A percentile compares a stretch with the other conserved stretches of the same genome.
These are phyloP conservation scores for Fusarium denticulatum DNA, from an alignment of 2,329 filamentous ascomycete species.

Conservation along the genomic window DNA sequence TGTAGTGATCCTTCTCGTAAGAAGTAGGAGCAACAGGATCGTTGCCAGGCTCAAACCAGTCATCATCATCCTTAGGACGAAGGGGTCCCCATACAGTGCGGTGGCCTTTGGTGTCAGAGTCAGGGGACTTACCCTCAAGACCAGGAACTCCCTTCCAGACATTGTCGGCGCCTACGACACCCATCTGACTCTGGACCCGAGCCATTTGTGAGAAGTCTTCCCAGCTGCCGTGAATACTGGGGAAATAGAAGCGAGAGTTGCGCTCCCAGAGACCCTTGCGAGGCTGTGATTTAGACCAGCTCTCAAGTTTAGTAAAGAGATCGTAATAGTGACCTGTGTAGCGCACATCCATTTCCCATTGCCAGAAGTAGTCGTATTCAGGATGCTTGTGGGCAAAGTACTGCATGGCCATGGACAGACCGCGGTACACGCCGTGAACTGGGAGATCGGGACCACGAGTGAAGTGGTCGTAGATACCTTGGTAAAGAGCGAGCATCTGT, in stretches of 20 bases:
- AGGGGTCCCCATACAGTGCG: conserved; percentile 85
- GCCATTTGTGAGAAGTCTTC: conserved; percentile 81
- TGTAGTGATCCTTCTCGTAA: conserved; percentile 82
- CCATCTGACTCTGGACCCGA: conserved; percentile 78
- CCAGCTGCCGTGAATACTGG: conserved; percentile 79
- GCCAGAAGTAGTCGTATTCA: conserved; percentile 92
- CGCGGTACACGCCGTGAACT: conserved; percentile 92
- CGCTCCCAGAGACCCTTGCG: conserved; percentile 85
- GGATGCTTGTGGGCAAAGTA: conserved; percentile 90
- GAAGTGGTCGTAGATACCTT: conserved; percentile 84
- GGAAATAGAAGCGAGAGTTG: conserved; percentile 80
- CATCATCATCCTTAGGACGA: conserved; percentile 71
- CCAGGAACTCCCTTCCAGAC: conserved; percentile 68
- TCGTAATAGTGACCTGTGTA: conserved; percentile 90
- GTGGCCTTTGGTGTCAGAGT: conserved; percentile 47
- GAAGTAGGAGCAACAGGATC: conserved; percentile 76
- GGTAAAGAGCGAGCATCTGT: conserved; percentile 91
- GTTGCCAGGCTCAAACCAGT: conserved; percentile 78
- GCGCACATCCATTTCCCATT: conserved; percentile 94
- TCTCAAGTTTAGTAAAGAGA: conserved; percentile 73
- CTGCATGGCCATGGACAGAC: conserved; percentile 92
- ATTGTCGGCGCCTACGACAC: conserved; percentile 71
- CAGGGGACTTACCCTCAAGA: conserved; percentile 51
- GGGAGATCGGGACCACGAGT: conserved; percentile 72
- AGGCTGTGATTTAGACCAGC: conserved; percentile 77